Base-by-base conservation (phyloP, 2,329 filamentous ascomycete species). In the Aspergillus thermomutatus region DNA sequence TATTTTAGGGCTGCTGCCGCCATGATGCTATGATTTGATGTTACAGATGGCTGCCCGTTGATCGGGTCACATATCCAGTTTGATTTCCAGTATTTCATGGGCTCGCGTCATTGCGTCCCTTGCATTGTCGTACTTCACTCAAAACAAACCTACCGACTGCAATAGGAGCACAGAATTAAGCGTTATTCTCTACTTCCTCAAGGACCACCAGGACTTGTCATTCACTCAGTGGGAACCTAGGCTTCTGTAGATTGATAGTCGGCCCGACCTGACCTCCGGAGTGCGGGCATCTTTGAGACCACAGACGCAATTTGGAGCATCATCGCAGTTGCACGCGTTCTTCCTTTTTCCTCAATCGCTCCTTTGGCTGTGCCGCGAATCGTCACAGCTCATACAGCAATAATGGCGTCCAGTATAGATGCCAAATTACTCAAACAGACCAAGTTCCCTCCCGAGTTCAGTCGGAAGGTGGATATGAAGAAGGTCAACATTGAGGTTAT, bases 401-500 rank as follows among this genome's bases (percentile, higher is more conserved):
- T 62, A 63, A 94, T 94, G 91, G 88, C 90, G 66, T 87, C 88
- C 54, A 89, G 86, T 63, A 91, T 94, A 60, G 93, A 97, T 75
- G 88, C 90, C 63, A 96, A 95, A 80, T 84, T 96, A 68, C 80
- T 97, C 55, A 90, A 88, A 82, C 87, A 88, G 75, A 97, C 92
- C 55, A 97, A 95, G 71, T 97, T 97, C 63, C 94, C 94, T 48
- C 83, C 88, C 7, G 92, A 97, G 71, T 99, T 97, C 78, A 93
- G 85, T 71, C 87, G 90, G 72, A 97, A 97, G 80, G 94, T 99
- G 63, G 92, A 99, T 79, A 96, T 95, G 85, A 86, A 87, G 66
- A 97, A 97, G 79, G 92, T 99, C 75, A 97, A 99, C 72, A 82
- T 96, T 51, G 91, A 96, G 75, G 90, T 99, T 55, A 96, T 99